Evolutionary conservation across 225 moss, liverwort and hornwort species (phyloP).

Genomic region (Bryoerythrophyllum caledonicum): DNA sequence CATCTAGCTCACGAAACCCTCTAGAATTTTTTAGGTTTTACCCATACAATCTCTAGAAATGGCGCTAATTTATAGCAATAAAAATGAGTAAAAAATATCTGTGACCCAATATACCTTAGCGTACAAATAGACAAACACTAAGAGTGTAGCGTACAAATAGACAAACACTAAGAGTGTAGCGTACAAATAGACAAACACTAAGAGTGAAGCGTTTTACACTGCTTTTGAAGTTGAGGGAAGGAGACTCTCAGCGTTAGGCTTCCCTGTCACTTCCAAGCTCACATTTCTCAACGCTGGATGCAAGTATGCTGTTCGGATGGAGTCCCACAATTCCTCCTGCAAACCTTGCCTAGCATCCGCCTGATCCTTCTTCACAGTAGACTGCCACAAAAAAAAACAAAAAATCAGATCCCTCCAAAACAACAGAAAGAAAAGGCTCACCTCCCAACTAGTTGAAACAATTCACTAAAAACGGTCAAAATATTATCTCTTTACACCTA

Average conservation of each 20-base stretch:
- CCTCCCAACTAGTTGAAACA: no score
- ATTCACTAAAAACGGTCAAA: no score
- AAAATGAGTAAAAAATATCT: slow-evolving; percentile 10
- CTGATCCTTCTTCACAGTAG: slow-evolving; percentile 57
- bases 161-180: slow-evolving; percentile 1
- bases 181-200: not conserved
- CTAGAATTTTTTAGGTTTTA: not conserved
- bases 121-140: not conserved
- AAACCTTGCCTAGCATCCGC: slow-evolving; percentile 40
- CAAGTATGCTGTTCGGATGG: slow-evolving; percentile 55
- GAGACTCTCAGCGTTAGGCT: slow-evolving; percentile 44
- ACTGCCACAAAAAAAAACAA: slow-evolving; percentile 33
- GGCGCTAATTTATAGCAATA: not conserved
- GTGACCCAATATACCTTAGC: slow-evolving; percentile 15
- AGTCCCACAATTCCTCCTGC: slow-evolving; percentile 42
- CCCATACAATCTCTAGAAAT: not conserved
- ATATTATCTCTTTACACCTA: no score
- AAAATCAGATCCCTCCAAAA: not conserved
- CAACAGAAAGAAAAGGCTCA: no score
- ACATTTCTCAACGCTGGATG: slow-evolving; percentile 57
- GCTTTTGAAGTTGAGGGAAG: slow-evolving; percentile 56
- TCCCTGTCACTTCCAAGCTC: slow-evolving; percentile 33
- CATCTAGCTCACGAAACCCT: not conserved
- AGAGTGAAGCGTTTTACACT: slow-evolving; percentile 31
- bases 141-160: slow-evolving; percentile 1